A percentile compares a stretch with the other conserved stretches of the same genome.
Evolutionary conservation across 192 early-diverging fungal species (phyloP).

Genomic region (Dimargaris xerosporica): DNA sequence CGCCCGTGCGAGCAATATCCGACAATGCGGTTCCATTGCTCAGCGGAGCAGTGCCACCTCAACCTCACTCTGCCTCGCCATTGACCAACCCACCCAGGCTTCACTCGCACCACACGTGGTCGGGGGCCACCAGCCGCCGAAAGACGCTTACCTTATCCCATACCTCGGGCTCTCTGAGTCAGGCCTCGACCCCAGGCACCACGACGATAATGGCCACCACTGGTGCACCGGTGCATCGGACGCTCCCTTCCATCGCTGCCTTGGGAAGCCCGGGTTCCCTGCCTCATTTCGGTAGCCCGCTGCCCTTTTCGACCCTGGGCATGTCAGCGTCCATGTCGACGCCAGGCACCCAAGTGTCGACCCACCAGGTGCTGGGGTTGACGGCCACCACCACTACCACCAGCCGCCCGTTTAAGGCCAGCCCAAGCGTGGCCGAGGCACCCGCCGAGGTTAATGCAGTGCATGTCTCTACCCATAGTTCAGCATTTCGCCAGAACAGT

Average conservation of each 20-base stretch:
- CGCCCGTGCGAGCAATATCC: too few species aligned
- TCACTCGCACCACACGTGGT: constrained; percentile 5
- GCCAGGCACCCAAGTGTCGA: neutral
- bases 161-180: too few species aligned
- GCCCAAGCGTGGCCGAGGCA: neutral
- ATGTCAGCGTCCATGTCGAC: too few species aligned
- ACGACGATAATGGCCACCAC: neutral
- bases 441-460: neutral
- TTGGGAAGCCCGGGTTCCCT: neutral
- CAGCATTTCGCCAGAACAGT: neutral
- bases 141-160: neutral
- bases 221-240: neutral
- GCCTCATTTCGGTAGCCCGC: neutral
- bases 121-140: neutral
- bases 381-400: neutral
- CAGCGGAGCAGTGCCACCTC: too few species aligned
- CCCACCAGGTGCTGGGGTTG: neutral
- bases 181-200: too few species aligned
- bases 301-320: neutral
- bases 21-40: too few species aligned
- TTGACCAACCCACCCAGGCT: neutral
- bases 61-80: too few species aligned
- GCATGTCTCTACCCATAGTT: neutral
- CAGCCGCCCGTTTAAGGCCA: neutral
- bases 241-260: neutral